phyloP scores from a whole-genome alignment of 1,139 yeast species.

The Sugiyamaella grinbergsii region DNA sequence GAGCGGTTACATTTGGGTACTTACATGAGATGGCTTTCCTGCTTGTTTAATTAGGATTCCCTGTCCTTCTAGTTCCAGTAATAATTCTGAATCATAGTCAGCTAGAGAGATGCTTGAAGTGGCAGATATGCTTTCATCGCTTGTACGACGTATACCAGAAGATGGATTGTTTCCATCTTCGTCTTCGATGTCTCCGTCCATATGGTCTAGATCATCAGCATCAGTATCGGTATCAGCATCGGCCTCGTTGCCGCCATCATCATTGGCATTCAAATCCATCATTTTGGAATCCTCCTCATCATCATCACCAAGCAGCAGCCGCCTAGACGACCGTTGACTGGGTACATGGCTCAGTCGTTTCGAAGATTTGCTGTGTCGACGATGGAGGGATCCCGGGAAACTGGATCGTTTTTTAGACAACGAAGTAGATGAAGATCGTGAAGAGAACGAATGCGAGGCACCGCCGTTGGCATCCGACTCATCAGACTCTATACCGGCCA shows the following conservation, averaged over 20 bases:
- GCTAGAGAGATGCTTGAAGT: slow-evolving; percentile 27
- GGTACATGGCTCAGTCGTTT: slow-evolving; percentile 10
- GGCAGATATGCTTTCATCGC: slow-evolving; percentile 17
- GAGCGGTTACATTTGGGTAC: no score
- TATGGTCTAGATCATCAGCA: slow-evolving; percentile 16
- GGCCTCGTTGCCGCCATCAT: slow-evolving; percentile 12
- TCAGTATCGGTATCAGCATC: slow-evolving; percentile 18
- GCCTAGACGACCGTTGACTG: slow-evolving; percentile 10
- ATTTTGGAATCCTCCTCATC: slow-evolving; percentile 13
- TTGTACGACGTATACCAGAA: not conserved
- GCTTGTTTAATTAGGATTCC: slow-evolving; percentile 87
- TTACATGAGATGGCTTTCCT: slow-evolving; percentile 62
- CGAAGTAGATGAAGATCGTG: not conserved
- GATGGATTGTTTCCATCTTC: slow-evolving; percentile 15
- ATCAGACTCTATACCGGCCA: not conserved
- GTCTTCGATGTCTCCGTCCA: slow-evolving; percentile 18
- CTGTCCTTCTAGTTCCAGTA: slow-evolving; percentile 80
- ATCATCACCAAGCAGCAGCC: not conserved
- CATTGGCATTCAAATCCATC: slow-evolving; percentile 13
- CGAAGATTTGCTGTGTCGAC: not conserved
- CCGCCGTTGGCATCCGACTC: not conserved
- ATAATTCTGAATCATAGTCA: slow-evolving; percentile 24
- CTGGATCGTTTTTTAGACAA: not conserved
- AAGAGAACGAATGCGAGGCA: not conserved
- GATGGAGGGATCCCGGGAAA: not conserved